Percentiles rank a stretch among this genome's conserved stretches.
Conservation (phyloP, 495 filamentous ascomycete genomes). For the Trypethelium eluteriae region DNA sequence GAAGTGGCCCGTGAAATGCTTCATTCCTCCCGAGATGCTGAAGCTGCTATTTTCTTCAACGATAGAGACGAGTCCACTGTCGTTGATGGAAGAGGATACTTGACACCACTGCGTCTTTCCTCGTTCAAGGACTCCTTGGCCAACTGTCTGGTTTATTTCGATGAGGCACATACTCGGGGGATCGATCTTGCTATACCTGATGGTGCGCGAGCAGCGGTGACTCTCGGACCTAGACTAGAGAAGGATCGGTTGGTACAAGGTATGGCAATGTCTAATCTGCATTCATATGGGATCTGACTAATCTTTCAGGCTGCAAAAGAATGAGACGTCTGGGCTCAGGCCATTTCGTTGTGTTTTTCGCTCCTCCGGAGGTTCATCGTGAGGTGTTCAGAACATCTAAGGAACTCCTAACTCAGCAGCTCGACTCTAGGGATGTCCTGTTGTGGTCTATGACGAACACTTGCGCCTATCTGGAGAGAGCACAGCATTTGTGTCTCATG, state of each 20-base stretch:
- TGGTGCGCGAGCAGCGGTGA: slow-evolving; percentile 59
- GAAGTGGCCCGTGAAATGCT: slow-evolving; percentile 50
- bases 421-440: slow-evolving; percentile 47
- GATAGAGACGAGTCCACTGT: slow-evolving; percentile 42
- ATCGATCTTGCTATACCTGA: slow-evolving; percentile 61
- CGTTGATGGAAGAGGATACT: slow-evolving; percentile 38
- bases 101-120: slow-evolving; percentile 46
- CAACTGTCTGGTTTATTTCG: slow-evolving; percentile 61
- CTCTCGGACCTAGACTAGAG: slow-evolving; percentile 55
- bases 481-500: no score
- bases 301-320: slow-evolving; percentile 42
- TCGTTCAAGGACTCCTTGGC: slow-evolving; percentile 54
- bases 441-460: slow-evolving; percentile 44
- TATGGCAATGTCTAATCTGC: slow-evolving; percentile 31
- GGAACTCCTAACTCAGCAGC: slow-evolving; percentile 17
- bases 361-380: slow-evolving; percentile 41
- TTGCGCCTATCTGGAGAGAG: no score
- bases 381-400: slow-evolving; percentile 28
- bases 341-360: slow-evolving; percentile 37
- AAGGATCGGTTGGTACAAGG: slow-evolving; percentile 72
- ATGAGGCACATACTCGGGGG: slow-evolving; percentile 69
- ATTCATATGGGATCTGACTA: slow-evolving; percentile 15
- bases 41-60: slow-evolving; percentile 45
- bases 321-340: slow-evolving; percentile 33
- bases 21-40: slow-evolving; percentile 26